These are phyloP conservation scores for Jaapia argillacea DNA, from an alignment of 768 basidiomycete genomes.

Conservation along the genomic window DNA sequence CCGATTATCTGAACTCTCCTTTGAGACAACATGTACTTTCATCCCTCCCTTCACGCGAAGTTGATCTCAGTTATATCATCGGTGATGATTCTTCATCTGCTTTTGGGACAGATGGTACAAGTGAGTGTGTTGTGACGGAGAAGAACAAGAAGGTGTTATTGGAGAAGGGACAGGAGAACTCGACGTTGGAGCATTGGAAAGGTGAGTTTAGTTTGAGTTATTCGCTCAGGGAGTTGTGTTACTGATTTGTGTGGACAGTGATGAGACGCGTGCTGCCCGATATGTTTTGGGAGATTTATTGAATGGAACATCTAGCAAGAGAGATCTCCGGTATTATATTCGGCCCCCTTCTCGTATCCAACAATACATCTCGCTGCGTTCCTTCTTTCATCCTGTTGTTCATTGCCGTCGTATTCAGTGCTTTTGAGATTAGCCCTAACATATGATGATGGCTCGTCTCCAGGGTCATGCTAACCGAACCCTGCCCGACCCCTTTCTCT, in stretches of 20 bases:
- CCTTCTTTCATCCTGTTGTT: too few relatives aligned
- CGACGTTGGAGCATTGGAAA: conserved; percentile 68
- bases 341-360: too few relatives aligned
- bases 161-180: conserved; percentile 53
- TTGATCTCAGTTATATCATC: conserved; percentile 28
- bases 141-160: conserved; percentile 53
- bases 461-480: too few relatives aligned
- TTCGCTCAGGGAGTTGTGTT: not conserved
- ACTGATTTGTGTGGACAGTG: not conserved
- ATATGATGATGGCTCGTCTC: too few relatives aligned
- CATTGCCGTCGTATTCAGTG: too few relatives aligned
- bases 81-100: too few relatives aligned
- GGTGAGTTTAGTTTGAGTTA: conserved; percentile 33
- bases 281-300: conserved; percentile 1
- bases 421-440: too few relatives aligned
- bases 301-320: too few relatives aligned
- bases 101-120: conserved; percentile 13
- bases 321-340: too few relatives aligned
- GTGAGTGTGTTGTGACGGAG: conserved; percentile 18
- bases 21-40: conserved; percentile 53
- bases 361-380: too few relatives aligned
- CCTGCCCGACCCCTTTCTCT: too few relatives aligned
- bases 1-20: conserved; percentile 61
- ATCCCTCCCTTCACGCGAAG: conserved; percentile 40
- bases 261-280: not conserved